Evolutionary conservation across 345 rosid species (phyloP).

Genomic region (Eucalyptus shirleyi): DNA sequence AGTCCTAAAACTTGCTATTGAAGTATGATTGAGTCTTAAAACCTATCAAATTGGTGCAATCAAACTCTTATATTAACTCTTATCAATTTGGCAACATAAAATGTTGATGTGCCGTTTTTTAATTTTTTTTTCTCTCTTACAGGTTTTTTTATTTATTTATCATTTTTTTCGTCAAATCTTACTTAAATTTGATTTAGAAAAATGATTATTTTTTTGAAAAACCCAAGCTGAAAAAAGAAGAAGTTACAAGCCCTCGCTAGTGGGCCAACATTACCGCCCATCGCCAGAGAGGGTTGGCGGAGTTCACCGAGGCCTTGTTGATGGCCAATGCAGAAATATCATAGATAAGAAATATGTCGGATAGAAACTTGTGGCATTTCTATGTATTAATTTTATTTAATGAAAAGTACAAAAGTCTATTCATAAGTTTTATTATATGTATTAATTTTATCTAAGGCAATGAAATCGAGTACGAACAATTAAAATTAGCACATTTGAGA

Average conservation of each 20-base stretch:
- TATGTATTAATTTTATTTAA: not conserved
- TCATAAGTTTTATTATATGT: no score
- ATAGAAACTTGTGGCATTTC: not conserved
- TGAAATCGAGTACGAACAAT: not conserved
- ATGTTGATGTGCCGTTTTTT: not conserved
- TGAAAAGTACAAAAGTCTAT: not conserved
- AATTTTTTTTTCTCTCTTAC: not conserved
- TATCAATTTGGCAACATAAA: not conserved
- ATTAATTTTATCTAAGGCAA: not conserved
- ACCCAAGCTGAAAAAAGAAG: not conserved
- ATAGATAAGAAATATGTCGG: not conserved
- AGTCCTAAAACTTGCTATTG: rapidly evolving
- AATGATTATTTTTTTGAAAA: no score
- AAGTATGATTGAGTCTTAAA: rapidly evolving
- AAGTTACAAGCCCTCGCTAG: not conserved
- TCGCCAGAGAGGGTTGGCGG: not conserved
- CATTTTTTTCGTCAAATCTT: no score
- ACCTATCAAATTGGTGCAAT: rapidly evolving
- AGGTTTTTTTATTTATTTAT: no score
- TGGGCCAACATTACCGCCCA: not conserved
- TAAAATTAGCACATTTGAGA: not conserved
- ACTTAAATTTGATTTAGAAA: not conserved
- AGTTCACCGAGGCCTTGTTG: not conserved
- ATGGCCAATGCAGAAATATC: not conserved
- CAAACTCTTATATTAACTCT: no score